A percentile compares a stretch with the other conserved stretches of the same genome.
Evolutionary conservation across 108 stramenopile species (phyloP).

Genomic region (Asterionellopsis glacialis): DNA sequence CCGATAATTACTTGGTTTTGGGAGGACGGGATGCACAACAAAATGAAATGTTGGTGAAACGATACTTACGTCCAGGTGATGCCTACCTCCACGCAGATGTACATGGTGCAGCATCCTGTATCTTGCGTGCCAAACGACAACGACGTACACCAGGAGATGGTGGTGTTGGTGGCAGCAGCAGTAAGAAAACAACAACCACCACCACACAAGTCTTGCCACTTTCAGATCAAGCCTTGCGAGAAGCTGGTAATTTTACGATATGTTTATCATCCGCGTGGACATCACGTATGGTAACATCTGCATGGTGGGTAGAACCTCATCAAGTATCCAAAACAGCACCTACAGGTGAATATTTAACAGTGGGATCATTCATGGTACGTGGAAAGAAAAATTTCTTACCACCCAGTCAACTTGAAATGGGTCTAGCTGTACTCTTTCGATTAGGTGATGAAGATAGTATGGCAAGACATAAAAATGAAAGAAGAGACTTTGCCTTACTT

Average conservation of each 20-base stretch:
- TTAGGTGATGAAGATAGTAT: constrained; percentile 84
- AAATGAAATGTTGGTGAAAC: constrained; percentile 91
- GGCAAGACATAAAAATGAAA: constrained; percentile 85
- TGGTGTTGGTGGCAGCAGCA: not conserved
- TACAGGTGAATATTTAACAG: constrained; percentile 93
- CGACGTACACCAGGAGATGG: too few species aligned
- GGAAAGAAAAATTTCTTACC: constrained; percentile 96
- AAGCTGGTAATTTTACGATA: constrained; percentile 87
- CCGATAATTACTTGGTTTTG: constrained; percentile 91
- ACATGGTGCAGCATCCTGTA: constrained; percentile 91
- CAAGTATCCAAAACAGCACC: constrained; percentile 97
- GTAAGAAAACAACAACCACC: constrained; percentile 18
- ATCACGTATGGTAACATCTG: constrained; percentile 82
- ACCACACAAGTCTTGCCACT: constrained; percentile 69
- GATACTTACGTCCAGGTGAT: constrained; percentile 94
- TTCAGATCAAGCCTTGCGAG: constrained; percentile 74
- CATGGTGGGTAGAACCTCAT: constrained; percentile 93
- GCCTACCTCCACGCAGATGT: constrained; percentile 98
- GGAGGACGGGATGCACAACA: constrained; percentile 94
- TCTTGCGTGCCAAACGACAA: constrained; percentile 80
- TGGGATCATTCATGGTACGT: constrained; percentile 96
- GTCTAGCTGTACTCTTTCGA: constrained; percentile 88
- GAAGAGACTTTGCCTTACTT: constrained; percentile 77
- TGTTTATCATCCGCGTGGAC: constrained; percentile 92
- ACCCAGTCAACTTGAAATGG: constrained; percentile 90